Conservation (phyloP, 2,329 filamentous ascomycete species). For the Exophiala aquamarina region DNA sequence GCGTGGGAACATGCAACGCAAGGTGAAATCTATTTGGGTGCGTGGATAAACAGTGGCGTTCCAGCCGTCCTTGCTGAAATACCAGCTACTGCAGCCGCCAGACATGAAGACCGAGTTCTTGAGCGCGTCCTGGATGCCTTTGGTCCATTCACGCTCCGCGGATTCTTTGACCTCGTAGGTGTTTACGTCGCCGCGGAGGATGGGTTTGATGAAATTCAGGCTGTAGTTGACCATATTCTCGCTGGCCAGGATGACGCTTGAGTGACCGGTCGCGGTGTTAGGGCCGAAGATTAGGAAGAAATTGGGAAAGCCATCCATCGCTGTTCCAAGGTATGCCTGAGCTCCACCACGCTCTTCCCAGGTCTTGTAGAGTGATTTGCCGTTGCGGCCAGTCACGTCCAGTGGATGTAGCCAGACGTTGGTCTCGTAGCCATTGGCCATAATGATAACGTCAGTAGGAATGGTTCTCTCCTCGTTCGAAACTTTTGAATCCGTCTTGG, state of each 20-base stretch:
- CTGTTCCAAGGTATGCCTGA: constrained; percentile 61
- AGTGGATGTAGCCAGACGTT: constrained; percentile 56
- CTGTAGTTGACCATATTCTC: constrained; percentile 63
- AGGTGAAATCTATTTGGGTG: constrained; percentile 52
- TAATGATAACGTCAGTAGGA: constrained; percentile 60
- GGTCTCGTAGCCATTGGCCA: constrained; percentile 63
- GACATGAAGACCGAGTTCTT: constrained; percentile 49
- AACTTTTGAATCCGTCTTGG: constrained; percentile 22
- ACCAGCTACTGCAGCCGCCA: constrained; percentile 52
- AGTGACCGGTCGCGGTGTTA: constrained; percentile 64
- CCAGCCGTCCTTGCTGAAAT: constrained; percentile 49
- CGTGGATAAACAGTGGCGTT: constrained; percentile 51
- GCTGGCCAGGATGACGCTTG: constrained; percentile 57
- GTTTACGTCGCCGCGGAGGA: constrained; percentile 47
- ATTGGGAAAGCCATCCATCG: constrained; percentile 63
- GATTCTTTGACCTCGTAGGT: constrained; percentile 48
- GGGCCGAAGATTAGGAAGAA: constrained; percentile 64
- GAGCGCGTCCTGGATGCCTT: constrained; percentile 47
- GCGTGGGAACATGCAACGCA: constrained; percentile 52
- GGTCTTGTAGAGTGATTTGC: constrained; percentile 52
- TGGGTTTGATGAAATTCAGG: constrained; percentile 58
- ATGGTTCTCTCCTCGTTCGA: constrained; percentile 42
- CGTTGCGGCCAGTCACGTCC: constrained; percentile 52
- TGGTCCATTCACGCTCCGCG: constrained; percentile 48
- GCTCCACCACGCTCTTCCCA: constrained; percentile 62